phyloP scores from a whole-genome alignment of 2,329 filamentous ascomycete genomes.

The Alternaria angustiovoidea region DNA sequence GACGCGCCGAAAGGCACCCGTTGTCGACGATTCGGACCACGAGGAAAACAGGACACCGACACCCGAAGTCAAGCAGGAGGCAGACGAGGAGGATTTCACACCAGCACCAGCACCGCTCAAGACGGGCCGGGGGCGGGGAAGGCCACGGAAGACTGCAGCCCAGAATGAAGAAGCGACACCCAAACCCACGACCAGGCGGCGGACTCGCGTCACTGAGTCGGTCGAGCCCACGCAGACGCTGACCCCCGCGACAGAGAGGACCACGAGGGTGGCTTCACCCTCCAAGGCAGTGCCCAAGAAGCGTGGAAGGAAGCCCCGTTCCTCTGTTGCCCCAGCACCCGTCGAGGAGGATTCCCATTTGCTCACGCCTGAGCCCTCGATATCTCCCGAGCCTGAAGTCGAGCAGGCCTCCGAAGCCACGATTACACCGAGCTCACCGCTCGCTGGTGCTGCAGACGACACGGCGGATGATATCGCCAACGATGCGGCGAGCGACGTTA shows the following conservation, averaged over 20 bases:
- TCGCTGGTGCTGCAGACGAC: slow-evolving; percentile 74
- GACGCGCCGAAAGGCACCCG: slow-evolving; percentile 70
- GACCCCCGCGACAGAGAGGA: slow-evolving; percentile 64
- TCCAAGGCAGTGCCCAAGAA: slow-evolving; percentile 62
- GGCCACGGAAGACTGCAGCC: slow-evolving; percentile 54
- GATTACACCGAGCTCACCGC: slow-evolving; percentile 58
- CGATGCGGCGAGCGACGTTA: slow-evolving; percentile 72
- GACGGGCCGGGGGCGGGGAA: slow-evolving; percentile 63
- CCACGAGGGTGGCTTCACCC: slow-evolving; percentile 43
- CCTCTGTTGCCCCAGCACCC: slow-evolving; percentile 51
- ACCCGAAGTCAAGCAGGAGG: slow-evolving; percentile 61
- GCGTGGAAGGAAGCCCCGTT: slow-evolving; percentile 59
- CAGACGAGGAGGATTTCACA: slow-evolving; percentile 83
- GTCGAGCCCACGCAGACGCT: slow-evolving; percentile 69
- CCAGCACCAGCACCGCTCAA: slow-evolving; percentile 69
- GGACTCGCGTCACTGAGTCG: slow-evolving; percentile 54
- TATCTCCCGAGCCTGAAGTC: slow-evolving; percentile 61
- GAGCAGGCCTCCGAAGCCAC: slow-evolving; percentile 55
- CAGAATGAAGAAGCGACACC: slow-evolving; percentile 55
- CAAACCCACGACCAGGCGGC: slow-evolving; percentile 56
- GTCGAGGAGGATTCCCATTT: slow-evolving; percentile 52
- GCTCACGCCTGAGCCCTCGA: slow-evolving; percentile 61
- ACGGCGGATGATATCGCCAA: slow-evolving; percentile 35
- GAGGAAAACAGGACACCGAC: slow-evolving; percentile 73
- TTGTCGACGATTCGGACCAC: slow-evolving; percentile 78